Percentiles rank a stretch among this genome's conserved stretches.
phyloP scores from a whole-genome alignment of 139 green algal genomes.

The Auxenochlorella pyrenoidosa region DNA sequence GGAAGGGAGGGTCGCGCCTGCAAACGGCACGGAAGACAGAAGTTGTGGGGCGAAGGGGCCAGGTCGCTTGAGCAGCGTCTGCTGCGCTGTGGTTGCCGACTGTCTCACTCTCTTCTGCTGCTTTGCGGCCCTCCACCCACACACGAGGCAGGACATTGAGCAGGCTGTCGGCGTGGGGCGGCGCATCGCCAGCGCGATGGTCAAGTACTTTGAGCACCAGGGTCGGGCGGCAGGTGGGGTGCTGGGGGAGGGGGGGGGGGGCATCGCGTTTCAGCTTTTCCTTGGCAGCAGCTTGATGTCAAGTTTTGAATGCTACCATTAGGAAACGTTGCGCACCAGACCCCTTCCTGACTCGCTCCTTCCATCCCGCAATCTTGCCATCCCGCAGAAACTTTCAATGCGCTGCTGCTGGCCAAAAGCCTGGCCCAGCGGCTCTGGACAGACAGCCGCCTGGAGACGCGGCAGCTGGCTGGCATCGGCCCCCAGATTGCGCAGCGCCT shows the following conservation, averaged over 20 bases:
- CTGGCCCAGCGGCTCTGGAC: conserved; percentile 72
- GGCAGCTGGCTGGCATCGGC: conserved; percentile 41
- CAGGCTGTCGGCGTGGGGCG: conserved; percentile 38
- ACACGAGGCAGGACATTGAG: conserved; percentile 54
- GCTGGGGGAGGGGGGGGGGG: background rate
- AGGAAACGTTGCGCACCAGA: too few species aligned
- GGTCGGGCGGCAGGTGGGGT: conserved; percentile 8
- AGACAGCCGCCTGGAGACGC: conserved; percentile 41
- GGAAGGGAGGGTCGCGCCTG: background rate
- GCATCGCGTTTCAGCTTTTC: background rate
- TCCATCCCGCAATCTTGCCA: too few species aligned
- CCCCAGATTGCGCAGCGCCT: conserved; percentile 49
- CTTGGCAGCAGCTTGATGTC: background rate
- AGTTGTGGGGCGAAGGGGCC: background rate
- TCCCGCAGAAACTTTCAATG: conserved; percentile 48
- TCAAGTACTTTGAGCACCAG: conserved; percentile 31
- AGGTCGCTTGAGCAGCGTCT: background rate
- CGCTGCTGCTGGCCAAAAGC: conserved; percentile 63
- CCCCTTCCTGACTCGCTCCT: too few species aligned
- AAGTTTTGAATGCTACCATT: too few species aligned
- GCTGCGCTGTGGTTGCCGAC: too few species aligned
- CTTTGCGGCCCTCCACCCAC: background rate
- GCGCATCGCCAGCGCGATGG: conserved; percentile 32
- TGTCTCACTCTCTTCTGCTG: too few species aligned
- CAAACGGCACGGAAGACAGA: background rate